Conservation (phyloP, 2,329 filamentous ascomycete species). For the Fusarium cyanostomum region DNA sequence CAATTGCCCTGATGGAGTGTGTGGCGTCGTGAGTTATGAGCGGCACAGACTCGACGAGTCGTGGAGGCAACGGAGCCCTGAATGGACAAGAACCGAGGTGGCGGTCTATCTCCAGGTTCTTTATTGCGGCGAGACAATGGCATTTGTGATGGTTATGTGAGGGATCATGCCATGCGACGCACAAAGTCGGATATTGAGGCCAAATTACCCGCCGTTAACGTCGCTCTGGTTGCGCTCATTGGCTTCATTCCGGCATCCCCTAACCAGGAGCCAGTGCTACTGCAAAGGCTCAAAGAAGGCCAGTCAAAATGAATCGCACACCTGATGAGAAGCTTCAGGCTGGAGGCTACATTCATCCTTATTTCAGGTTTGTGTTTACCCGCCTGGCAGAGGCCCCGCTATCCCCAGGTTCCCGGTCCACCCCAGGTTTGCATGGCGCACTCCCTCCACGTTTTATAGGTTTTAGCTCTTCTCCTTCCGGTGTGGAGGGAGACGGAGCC, state of each 20-base stretch:
- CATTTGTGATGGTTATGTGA: conserved; percentile 11
- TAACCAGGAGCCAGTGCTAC: neutral
- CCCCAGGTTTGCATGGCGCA: conserved; percentile 7
- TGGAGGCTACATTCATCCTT: no score
- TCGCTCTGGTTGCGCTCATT: neutral
- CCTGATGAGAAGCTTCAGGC: no score
- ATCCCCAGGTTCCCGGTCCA: conserved; percentile 23
- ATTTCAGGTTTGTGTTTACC: no score
- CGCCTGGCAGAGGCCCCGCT: conserved; percentile 11
- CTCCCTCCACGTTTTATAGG: conserved; percentile 33
- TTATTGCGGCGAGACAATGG: neutral
- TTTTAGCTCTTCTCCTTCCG: conserved; percentile 14
- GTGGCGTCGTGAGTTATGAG: no score
- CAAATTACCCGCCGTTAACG: conserved; percentile 1
- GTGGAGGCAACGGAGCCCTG: no score
- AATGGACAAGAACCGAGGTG: neutral
- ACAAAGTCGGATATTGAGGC: conserved; percentile 13
- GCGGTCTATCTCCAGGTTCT: neutral
- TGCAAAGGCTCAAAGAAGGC: no score
- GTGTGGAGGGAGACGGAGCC: conserved; percentile 18
- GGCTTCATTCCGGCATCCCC: neutral
- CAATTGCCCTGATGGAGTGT: no score
- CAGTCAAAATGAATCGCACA: no score
- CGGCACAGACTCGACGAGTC: no score
- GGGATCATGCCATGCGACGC: conserved; percentile 14